Conservation (phyloP, 2,329 filamentous ascomycete species). For the Hypoxylon sp. region DNA sequence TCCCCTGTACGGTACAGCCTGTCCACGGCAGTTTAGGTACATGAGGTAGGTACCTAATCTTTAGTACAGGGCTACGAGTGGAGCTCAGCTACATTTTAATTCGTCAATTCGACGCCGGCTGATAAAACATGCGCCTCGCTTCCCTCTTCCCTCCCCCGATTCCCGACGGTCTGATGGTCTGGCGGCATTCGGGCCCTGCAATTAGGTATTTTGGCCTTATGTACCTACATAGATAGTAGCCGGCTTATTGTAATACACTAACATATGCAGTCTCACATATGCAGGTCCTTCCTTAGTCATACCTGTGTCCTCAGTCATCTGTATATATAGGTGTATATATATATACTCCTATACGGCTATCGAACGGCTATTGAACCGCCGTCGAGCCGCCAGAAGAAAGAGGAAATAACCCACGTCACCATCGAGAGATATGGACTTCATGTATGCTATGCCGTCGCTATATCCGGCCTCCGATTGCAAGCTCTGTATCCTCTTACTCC, state of each 20-base stretch:
- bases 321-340: not conserved
- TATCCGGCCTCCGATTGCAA: not conserved
- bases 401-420: not conserved
- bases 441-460: not conserved
- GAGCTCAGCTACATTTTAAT: slow-evolving; percentile 10
- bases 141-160: slow-evolving; percentile 23
- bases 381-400: not conserved
- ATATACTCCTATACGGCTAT: not conserved
- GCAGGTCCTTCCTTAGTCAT: slow-evolving; percentile 14
- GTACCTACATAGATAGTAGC: no score
- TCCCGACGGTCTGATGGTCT: slow-evolving; percentile 12
- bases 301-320: not conserved
- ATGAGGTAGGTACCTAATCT: not conserved
- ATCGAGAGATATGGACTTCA: not conserved
- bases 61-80: slow-evolving; percentile 1
- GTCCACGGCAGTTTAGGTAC: not conserved
- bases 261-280: not conserved
- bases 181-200: slow-evolving; percentile 25
- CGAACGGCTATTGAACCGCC: slow-evolving; percentile 1
- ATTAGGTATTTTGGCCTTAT: not conserved
- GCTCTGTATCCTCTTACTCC: not conserved
- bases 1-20: slow-evolving; percentile 5
- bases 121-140: not conserved
- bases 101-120: not conserved
- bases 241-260: slow-evolving; percentile 21